phyloP scores from a whole-genome alignment of 78 protist species.

The Dictyostelium capitatum region DNA sequence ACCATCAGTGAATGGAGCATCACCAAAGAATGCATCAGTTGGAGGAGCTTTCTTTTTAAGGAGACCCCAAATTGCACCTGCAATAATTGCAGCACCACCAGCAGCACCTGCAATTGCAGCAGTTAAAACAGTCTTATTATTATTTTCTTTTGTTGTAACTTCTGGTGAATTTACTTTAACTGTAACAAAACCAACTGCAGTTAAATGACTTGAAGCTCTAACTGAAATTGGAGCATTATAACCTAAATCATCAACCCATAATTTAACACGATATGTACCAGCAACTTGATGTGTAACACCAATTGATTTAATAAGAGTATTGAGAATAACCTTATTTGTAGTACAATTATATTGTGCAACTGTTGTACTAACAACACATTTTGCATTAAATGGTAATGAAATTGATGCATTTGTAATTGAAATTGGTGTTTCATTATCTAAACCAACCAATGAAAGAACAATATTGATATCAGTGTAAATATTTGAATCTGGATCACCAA shows the following conservation, averaged over 20 bases:
- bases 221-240: neutral
- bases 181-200: neutral
- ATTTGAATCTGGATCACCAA: slow-evolving; percentile 26
- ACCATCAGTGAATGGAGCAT: neutral
- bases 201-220: neutral
- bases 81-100: slow-evolving; percentile 66
- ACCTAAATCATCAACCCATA: slow-evolving; percentile 32
- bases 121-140: slow-evolving; percentile 62
- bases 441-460: neutral
- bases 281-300: neutral
- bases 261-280: neutral
- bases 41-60: slow-evolving; percentile 50
- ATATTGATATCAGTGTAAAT: neutral
- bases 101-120: slow-evolving; percentile 78
- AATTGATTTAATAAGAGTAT: neutral
- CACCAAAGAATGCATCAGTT: slow-evolving; percentile 74
- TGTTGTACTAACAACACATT: neutral
- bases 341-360: neutral
- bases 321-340: neutral
- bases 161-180: neutral
- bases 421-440: neutral
- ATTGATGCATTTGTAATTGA: neutral
- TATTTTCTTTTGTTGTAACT: neutral
- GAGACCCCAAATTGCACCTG: slow-evolving; percentile 49
- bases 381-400: neutral